These are phyloP conservation scores for Ballota nigra DNA, from an alignment of 257 asterid genomes.

Conservation along the genomic window DNA sequence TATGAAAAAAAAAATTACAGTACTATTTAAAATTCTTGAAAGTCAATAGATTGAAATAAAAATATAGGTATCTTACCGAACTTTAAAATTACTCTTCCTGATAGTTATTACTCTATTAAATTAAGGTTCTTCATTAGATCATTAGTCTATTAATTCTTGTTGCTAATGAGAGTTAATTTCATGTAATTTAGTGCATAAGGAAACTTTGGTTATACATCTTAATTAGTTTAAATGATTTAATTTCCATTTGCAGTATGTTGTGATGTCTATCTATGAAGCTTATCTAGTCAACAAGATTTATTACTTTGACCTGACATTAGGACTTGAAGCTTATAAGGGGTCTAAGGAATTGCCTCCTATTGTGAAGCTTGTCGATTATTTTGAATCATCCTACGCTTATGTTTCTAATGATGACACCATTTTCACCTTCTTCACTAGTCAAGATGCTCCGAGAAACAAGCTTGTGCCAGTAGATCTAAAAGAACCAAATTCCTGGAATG, in stretches of 20 bases:
- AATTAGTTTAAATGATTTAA: background rate
- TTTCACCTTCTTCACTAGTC: constrained; percentile 79
- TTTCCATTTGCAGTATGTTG: constrained; percentile 81
- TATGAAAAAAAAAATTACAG: too few species aligned
- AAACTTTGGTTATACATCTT: background rate
- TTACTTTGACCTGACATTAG: constrained; percentile 71
- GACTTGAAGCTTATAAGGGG: constrained; percentile 66
- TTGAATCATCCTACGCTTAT: constrained; percentile 67
- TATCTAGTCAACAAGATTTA: constrained; percentile 87
- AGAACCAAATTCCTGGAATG: constrained; percentile 72
- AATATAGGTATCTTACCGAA: too few species aligned
- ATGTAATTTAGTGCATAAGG: background rate
- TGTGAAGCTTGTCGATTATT: constrained; percentile 70
- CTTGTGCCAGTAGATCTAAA: constrained; percentile 66
- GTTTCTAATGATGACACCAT: constrained; percentile 77
- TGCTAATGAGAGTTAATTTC: background rate
- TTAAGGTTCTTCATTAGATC: background rate
- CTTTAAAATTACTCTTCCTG: too few species aligned
- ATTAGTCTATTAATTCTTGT: background rate
- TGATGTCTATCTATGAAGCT: constrained; percentile 48
- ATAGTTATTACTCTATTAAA: too few species aligned
- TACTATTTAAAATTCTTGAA: too few species aligned
- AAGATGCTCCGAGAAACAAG: constrained; percentile 91
- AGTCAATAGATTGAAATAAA: too few species aligned
- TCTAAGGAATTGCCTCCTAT: constrained; percentile 60